Percentiles rank a stretch among this genome's conserved stretches.
Conservation (phyloP, 257 asterid genomes). For the Lycium ferocissimum region DNA sequence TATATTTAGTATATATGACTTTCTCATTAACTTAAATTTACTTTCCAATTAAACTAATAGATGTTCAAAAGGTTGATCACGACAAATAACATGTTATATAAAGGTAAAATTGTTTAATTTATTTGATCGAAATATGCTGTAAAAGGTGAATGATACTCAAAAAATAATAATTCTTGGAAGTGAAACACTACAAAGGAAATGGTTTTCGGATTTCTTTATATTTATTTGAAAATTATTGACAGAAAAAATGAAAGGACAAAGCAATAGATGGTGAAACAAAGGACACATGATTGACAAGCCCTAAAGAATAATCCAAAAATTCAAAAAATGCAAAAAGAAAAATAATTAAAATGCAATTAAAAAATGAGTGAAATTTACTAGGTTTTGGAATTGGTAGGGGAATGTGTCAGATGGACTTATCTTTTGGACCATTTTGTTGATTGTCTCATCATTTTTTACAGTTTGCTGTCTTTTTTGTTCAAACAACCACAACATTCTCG, state of each 20-base stretch:
- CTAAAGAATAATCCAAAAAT: neutral
- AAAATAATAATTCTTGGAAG: neutral
- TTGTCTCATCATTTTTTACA: conserved; percentile 24
- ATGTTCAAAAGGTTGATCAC: neutral
- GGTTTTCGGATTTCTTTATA: neutral
- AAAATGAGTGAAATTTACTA: neutral
- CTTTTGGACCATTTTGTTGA: conserved; percentile 22
- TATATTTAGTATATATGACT: too few species aligned
- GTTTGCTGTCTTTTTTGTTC: neutral
- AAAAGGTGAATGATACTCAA: neutral
- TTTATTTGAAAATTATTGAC: conserved; percentile 10
- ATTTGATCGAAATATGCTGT: conserved; percentile 14
- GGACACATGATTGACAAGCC: conserved; percentile 43
- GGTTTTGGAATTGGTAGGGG: conserved; percentile 26
- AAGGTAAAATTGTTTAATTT: neutral
- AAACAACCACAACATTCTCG: conserved; percentile 50
- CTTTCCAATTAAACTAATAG: neutral
- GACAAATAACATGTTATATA: neutral
- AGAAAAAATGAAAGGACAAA: conserved; percentile 46
- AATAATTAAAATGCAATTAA: neutral
- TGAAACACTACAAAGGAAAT: conserved; percentile 32
- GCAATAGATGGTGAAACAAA: conserved; percentile 44
- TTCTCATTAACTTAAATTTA: neutral
- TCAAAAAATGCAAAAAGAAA: neutral
- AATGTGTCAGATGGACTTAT: conserved; percentile 19